Percentiles rank a stretch among this genome's conserved stretches.
phyloP scores from a whole-genome alignment of 495 filamentous ascomycete species.

The Hyaloscypha variabilis region DNA sequence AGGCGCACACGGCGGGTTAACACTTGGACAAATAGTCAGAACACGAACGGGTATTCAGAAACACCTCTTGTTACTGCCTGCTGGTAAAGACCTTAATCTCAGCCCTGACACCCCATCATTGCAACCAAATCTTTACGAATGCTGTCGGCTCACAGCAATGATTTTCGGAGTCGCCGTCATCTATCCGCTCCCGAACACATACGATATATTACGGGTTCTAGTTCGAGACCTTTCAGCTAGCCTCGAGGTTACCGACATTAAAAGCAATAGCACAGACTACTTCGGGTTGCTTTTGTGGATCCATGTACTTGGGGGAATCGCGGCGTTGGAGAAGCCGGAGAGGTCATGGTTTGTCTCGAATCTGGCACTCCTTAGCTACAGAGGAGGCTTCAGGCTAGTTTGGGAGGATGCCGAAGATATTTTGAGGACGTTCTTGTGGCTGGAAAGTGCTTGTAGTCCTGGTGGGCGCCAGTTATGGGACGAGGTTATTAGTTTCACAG shows the following conservation, averaged over 20 bases:
- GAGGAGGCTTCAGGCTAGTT: background rate
- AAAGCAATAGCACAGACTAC: background rate
- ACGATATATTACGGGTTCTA: background rate
- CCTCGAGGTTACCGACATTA: background rate
- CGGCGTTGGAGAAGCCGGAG: slow-evolving; percentile 10
- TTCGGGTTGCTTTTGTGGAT: slow-evolving; percentile 7
- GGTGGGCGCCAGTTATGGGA: slow-evolving; percentile 4
- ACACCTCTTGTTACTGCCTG: slow-evolving; percentile 3
- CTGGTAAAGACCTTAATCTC: background rate
- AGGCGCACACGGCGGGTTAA: background rate
- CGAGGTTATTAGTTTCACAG: too few species aligned
- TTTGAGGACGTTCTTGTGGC: slow-evolving; percentile 12
- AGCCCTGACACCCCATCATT: too few species aligned
- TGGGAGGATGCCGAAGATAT: slow-evolving; percentile 4
- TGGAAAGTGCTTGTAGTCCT: slow-evolving; percentile 14
- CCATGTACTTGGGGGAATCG: slow-evolving; percentile 10
- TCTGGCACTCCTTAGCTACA: background rate
- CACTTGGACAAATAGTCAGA: background rate
- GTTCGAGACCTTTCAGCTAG: background rate
- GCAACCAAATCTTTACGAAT: background rate
- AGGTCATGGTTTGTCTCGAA: slow-evolving; percentile 16
- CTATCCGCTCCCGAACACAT: slow-evolving; percentile 6
- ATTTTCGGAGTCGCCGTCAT: slow-evolving; percentile 17
- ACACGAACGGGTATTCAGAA: slow-evolving; percentile 4
- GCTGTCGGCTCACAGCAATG: slow-evolving; percentile 1